phyloP scores from a whole-genome alignment of 2,329 filamentous ascomycete species.

The Penicillium sp. region DNA sequence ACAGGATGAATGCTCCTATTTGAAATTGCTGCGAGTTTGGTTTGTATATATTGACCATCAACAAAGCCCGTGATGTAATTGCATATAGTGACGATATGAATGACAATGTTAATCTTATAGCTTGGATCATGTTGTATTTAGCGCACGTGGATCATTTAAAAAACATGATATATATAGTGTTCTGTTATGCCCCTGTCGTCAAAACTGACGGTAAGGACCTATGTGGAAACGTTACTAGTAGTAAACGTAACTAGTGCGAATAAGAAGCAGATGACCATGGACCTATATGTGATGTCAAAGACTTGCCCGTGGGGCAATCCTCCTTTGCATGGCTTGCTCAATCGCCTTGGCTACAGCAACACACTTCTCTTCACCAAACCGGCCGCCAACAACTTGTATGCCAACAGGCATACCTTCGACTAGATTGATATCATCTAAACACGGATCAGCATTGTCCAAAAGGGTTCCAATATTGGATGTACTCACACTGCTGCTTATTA shows the following conservation, averaged over 20 bases:
- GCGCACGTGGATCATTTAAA: background rate
- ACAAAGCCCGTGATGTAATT: background rate
- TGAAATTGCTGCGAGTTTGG: background rate
- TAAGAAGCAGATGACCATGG: too few relatives aligned
- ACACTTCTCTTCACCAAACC: slow-evolving; percentile 37
- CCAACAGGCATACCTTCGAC: slow-evolving; percentile 38
- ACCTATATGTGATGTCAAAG: slow-evolving; percentile 2
- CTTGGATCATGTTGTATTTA: background rate
- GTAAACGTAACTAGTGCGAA: background rate
- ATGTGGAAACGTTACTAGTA: background rate
- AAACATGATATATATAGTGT: background rate
- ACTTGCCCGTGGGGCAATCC: slow-evolving; percentile 4
- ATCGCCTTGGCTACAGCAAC: slow-evolving; percentile 36
- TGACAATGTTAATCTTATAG: background rate
- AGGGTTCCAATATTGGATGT: background rate
- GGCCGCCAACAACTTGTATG: slow-evolving; percentile 35
- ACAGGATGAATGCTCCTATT: slow-evolving; percentile 25
- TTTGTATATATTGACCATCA: slow-evolving; percentile 1
- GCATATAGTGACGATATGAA: background rate
- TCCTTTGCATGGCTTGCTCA: slow-evolving; percentile 25
- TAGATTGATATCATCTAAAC: slow-evolving; percentile 33
- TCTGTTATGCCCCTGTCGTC: too few relatives aligned
- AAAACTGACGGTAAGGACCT: background rate
- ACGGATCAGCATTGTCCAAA: background rate
- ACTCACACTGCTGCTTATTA: slow-evolving; percentile 36